phyloP scores from a whole-genome alignment of 1,284 basidiomycete genomes.

The Austroboletus novae-zelandiae region DNA sequence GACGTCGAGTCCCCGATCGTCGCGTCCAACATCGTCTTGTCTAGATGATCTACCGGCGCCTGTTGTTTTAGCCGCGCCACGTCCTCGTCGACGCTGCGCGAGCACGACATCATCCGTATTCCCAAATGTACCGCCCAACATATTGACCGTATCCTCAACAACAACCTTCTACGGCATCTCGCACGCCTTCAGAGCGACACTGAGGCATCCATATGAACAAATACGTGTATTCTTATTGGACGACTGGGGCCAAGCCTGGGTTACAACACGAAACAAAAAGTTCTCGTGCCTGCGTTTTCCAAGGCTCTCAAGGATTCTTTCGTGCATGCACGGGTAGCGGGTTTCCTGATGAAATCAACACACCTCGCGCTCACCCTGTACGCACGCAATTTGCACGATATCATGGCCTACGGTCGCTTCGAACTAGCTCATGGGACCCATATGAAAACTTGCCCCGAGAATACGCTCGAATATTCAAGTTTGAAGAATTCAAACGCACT shows the following conservation, averaged over 20 bases:
- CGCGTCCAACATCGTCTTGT: slow-evolving; percentile 24
- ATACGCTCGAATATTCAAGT: slow-evolving; percentile 95
- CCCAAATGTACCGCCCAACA: slow-evolving; percentile 61
- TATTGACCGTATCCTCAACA: slow-evolving; percentile 96
- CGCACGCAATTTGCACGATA: slow-evolving; percentile 89
- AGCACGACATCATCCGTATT: slow-evolving; percentile 68
- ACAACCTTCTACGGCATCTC: slow-evolving; percentile 90
- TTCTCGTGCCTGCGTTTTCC: slow-evolving; percentile 93
- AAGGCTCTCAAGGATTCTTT: slow-evolving; percentile 90
- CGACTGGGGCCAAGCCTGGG: slow-evolving; percentile 84
- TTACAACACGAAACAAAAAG: slow-evolving; percentile 89
- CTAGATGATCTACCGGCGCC: slow-evolving; percentile 11
- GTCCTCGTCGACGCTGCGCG: slow-evolving; percentile 38
- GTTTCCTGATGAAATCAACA: slow-evolving; percentile 99
- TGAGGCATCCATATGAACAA: slow-evolving; percentile 94
- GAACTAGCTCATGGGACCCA: slow-evolving; percentile 96
- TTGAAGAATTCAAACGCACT: slow-evolving; percentile 91
- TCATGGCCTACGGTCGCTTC: slow-evolving; percentile 88
- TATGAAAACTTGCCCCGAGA: slow-evolving; percentile 95
- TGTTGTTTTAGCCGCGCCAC: slow-evolving; percentile 8
- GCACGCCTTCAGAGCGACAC: slow-evolving; percentile 92
- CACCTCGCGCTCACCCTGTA: slow-evolving; percentile 85
- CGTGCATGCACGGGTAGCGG: slow-evolving; percentile 91
- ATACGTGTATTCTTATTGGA: slow-evolving; percentile 95
- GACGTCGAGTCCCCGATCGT: slow-evolving; percentile 14